Percentiles rank a stretch among this genome's conserved stretches.
phyloP scores from a whole-genome alignment of 2,329 filamentous ascomycete genomes.

The Amesomyces nigricolor region DNA sequence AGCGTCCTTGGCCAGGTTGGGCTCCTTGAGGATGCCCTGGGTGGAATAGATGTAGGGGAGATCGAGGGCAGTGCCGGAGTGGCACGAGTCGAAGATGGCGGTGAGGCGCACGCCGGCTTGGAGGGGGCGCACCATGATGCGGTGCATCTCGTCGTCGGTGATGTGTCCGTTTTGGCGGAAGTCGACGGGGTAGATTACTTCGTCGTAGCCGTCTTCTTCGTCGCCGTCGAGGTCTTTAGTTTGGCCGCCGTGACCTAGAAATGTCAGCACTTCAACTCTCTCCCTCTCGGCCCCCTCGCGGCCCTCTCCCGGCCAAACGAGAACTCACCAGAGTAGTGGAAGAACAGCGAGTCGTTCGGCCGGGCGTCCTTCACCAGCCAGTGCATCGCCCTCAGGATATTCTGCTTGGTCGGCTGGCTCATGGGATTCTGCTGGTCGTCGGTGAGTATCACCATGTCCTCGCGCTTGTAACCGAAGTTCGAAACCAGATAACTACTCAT shows the following conservation, averaged over 20 bases:
- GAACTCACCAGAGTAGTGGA: constrained; percentile 82
- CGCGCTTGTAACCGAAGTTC: constrained; percentile 85
- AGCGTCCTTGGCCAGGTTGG: constrained; percentile 62
- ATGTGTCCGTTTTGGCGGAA: constrained; percentile 76
- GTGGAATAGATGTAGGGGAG: constrained; percentile 65
- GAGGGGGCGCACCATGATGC: constrained; percentile 60
- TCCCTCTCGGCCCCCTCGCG: no score
- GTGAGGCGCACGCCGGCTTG: constrained; percentile 53
- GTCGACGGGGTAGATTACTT: constrained; percentile 79
- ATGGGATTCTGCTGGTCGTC: constrained; percentile 97
- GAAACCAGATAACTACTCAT: no score
- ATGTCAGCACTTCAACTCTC: background rate
- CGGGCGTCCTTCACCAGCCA: constrained; percentile 93
- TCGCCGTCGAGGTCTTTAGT: constrained; percentile 74
- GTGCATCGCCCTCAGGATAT: constrained; percentile 93
- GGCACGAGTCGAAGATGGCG: constrained; percentile 61
- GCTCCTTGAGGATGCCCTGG: constrained; percentile 62
- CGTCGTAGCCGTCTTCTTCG: constrained; percentile 75
- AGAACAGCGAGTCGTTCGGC: constrained; percentile 92
- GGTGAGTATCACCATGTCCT: constrained; percentile 95
- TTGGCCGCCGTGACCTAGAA: constrained; percentile 69
- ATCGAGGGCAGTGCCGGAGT: constrained; percentile 61
- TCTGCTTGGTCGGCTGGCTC: constrained; percentile 94
- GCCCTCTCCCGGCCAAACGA: no score
- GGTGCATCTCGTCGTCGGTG: constrained; percentile 77